Conservation (phyloP, 2,329 filamentous ascomycete genomes). For the Pseudogymnoascus sp. region DNA sequence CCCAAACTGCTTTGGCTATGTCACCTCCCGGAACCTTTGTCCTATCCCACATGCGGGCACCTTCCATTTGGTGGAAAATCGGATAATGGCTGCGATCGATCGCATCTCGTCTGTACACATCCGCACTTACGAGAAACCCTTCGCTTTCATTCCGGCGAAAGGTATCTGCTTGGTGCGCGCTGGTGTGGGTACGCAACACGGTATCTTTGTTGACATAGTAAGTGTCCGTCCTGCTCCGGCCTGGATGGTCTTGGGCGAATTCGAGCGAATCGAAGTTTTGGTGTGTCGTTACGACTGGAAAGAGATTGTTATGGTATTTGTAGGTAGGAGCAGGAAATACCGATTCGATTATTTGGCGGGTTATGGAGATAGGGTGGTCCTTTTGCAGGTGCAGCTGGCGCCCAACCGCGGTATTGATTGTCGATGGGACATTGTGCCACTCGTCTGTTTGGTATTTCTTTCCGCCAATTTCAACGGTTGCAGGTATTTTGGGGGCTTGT, state of each 20-base stretch:
- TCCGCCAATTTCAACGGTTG: conserved; percentile 31
- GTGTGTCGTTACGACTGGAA: conserved; percentile 73
- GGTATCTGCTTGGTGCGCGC: conserved; percentile 80
- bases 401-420: conserved; percentile 67
- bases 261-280: conserved; percentile 98
- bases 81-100: conserved; percentile 95
- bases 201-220: conserved; percentile 88
- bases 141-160: conserved; percentile 66
- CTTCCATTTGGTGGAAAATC: conserved; percentile 98
- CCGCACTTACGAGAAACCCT: conserved; percentile 86
- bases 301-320: conserved; percentile 69
- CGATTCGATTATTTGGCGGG: conserved; percentile 84
- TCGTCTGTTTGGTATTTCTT: conserved; percentile 60
- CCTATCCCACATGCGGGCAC: conserved; percentile 82
- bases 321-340: conserved; percentile 70
- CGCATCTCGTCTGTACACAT: conserved; percentile 92
- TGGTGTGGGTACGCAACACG: conserved; percentile 87
- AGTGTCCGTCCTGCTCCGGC: conserved; percentile 80
- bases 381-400: conserved; percentile 83
- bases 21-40: conserved; percentile 49
- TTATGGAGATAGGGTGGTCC: conserved; percentile 86
- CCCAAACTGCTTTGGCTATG: conserved; percentile 59
- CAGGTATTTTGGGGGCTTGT: not conserved
- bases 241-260: conserved; percentile 81
- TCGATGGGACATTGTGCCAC: conserved; percentile 79